phyloP scores from a whole-genome alignment of 164 flowering plant genomes.

The Umbilicus rupestris region DNA sequence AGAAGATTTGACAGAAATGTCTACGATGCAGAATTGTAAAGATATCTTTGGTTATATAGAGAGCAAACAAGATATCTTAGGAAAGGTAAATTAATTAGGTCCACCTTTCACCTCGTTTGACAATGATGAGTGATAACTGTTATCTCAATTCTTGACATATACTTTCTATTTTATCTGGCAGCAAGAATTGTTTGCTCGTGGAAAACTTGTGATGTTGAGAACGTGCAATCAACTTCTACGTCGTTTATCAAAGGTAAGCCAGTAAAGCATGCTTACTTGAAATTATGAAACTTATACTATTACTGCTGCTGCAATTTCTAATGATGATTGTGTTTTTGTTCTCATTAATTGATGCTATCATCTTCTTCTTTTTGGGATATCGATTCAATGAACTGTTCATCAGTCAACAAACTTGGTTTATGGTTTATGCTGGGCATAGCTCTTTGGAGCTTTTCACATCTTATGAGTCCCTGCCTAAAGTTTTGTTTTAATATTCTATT shows the following conservation, averaged over 20 bases:
- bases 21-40: slow-evolving; percentile 94
- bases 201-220: slow-evolving; percentile 98
- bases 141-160: neutral
- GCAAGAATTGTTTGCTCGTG: slow-evolving; percentile 95
- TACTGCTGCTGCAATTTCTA: neutral
- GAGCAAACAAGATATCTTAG: slow-evolving; percentile 91
- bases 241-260: slow-evolving; percentile 80
- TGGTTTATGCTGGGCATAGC: neutral
- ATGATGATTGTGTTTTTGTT: neutral
- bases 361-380: neutral
- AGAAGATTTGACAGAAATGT: slow-evolving; percentile 99
- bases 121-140: neutral
- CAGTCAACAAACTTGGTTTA: neutral
- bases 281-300: too few species aligned
- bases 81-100: slow-evolving; percentile 46
- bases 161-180: slow-evolving; percentile 19
- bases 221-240: slow-evolving; percentile 99
- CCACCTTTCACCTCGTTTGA: neutral
- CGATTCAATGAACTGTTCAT: neutral
- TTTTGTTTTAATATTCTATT: neutral
- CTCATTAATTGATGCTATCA: neutral
- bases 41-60: slow-evolving; percentile 92
- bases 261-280: neutral
- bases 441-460: neutral
- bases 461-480: neutral